These are phyloP conservation scores for Corynespora cassiicola DNA, from an alignment of 2,329 filamentous ascomycete species.

Conservation along the genomic window DNA sequence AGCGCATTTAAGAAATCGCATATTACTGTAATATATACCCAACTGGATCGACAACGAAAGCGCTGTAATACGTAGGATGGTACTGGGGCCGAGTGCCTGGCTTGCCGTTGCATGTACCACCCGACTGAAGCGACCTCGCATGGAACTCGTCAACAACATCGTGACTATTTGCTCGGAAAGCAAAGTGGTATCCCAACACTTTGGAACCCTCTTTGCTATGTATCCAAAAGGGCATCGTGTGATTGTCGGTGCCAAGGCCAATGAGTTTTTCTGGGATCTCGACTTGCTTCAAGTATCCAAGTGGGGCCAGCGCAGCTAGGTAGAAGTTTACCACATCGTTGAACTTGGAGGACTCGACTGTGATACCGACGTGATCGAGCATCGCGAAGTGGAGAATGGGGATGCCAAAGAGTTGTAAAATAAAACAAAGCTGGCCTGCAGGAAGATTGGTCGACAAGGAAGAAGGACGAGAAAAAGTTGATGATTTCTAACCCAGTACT, in stretches of 20 bases:
- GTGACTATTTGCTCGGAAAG: slow-evolving; percentile 24
- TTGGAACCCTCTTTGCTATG: slow-evolving; percentile 10
- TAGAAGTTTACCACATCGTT: slow-evolving; percentile 29
- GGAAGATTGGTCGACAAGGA: too few species aligned
- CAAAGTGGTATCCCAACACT: slow-evolving; percentile 19
- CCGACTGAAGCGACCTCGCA: slow-evolving; percentile 28
- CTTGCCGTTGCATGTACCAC: slow-evolving; percentile 31
- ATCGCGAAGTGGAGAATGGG: slow-evolving; percentile 1
- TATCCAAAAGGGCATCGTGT: slow-evolving; percentile 23
- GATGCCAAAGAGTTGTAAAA: neutral
- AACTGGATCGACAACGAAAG: slow-evolving; percentile 33
- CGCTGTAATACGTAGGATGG: slow-evolving; percentile 34
- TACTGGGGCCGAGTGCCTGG: slow-evolving; percentile 30
- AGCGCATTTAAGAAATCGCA: too few species aligned
- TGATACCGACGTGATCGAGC: slow-evolving; percentile 28
- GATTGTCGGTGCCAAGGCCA: slow-evolving; percentile 19
- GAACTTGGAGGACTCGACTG: slow-evolving; percentile 21
- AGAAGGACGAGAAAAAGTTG: too few species aligned
- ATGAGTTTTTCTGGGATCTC: slow-evolving; percentile 22
- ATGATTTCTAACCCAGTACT: too few species aligned
- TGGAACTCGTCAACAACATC: slow-evolving; percentile 26
- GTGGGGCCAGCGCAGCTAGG: slow-evolving; percentile 28
- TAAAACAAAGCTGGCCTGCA: too few species aligned
- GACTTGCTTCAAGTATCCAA: slow-evolving; percentile 30
- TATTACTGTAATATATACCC: slow-evolving; percentile 19